Percentiles rank a stretch among this genome's conserved stretches.
Conservation (phyloP, 1,284 basidiomycete species). For the Polyporus tsugae region DNA sequence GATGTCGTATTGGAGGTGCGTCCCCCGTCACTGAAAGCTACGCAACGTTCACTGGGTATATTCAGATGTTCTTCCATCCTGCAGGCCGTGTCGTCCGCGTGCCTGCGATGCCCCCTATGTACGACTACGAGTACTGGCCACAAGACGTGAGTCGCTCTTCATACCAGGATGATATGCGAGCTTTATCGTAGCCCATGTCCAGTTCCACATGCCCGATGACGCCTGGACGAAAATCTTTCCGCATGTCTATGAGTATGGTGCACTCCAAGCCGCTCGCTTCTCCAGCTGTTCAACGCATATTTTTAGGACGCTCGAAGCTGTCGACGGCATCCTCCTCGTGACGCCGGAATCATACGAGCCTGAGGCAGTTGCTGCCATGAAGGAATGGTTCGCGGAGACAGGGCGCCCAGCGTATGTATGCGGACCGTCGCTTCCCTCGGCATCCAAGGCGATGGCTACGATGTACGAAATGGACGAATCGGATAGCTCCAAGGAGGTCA, state of each 20-base stretch:
- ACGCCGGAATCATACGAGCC: constrained; percentile 33
- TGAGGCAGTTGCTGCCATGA: constrained; percentile 24
- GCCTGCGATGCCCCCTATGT: constrained; percentile 35
- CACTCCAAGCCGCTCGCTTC: neutral
- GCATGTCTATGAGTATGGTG: neutral
- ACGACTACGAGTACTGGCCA: constrained; percentile 35
- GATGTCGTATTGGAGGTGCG: constrained; percentile 28
- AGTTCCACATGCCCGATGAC: neutral
- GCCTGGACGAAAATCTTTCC: neutral
- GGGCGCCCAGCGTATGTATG: constrained; percentile 19
- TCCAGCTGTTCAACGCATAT: neutral
- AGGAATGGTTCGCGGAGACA: constrained; percentile 25
- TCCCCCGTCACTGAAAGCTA: neutral
- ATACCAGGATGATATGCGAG: neutral
- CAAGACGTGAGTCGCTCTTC: constrained; percentile 30
- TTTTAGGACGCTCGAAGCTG: constrained; percentile 16
- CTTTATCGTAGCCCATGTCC: neutral
- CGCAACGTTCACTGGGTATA: neutral
- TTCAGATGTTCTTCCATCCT: constrained; percentile 22
- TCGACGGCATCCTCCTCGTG: constrained; percentile 27
- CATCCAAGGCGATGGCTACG: neutral
- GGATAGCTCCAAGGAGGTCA: constrained; percentile 15
- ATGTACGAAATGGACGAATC: constrained; percentile 22
- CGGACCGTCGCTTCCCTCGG: constrained; percentile 24
- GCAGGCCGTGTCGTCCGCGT: constrained; percentile 22